Evolutionary conservation across 805 yeast genomes (phyloP), one percentile per base, ranked within the genome.

Genomic region (Metschnikowia colocasiae): DNA sequence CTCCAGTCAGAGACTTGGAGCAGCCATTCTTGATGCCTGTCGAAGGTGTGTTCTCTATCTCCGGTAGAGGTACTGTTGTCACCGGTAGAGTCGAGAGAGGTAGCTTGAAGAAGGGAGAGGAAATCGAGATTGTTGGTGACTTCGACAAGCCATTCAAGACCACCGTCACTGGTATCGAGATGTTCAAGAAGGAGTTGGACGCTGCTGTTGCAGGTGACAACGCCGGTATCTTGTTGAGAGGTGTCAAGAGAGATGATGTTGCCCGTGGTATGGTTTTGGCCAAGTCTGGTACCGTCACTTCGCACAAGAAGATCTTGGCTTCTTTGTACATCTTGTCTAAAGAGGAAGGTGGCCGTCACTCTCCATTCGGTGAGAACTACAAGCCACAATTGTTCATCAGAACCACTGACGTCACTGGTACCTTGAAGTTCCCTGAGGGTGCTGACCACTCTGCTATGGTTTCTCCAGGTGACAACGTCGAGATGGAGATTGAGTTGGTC

Each of bases 21-120:
- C 88, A 90, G 74, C 91, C 97, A 58, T 94, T 94, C 81, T 75
- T 94, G 73, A 83, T 94, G 87, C 97, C 98, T 55, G 83, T 94
- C 60, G 99, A 94, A 79, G 97, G 89, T 64, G 91, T 90, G 54
- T 94, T 92, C 81, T 89, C 98, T 50, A 94, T 94, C 60, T 88
- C 98, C 39, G 99, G 99, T 75, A 92, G 99, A 83, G 99, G 99
- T 77, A 94, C 99, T 51, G 99, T 94, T 59, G 97, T 88, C 62
- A 87, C 98, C 48, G 99, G 99, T 70, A 87, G 98, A 76, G 99
- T 90, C 60, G 98, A 92, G 80, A 90, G 99, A 78, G 99, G 99
- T 76, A 74, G 83, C 58, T 81, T 94, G 73, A 88, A 88, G 85
- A 91, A 91, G 80, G 98, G 98, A 75, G 98, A 92, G 75, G 98